Conservation (phyloP, 192 early-diverging fungal species). For the Dimargaris xerosporica region DNA sequence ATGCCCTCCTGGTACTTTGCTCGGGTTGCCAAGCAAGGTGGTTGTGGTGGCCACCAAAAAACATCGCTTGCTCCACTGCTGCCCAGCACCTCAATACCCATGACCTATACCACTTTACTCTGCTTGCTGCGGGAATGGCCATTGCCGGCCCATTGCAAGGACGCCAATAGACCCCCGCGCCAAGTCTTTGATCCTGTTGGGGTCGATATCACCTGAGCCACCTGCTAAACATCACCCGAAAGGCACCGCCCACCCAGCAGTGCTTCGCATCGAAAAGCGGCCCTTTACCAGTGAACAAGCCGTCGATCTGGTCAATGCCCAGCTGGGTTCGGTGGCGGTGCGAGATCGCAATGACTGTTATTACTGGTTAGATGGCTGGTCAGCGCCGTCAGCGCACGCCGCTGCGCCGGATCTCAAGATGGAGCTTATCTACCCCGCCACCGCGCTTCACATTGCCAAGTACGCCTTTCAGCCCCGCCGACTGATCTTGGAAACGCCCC, state of each 20-base stretch:
- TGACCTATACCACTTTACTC: too few species aligned
- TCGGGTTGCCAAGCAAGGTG: neutral
- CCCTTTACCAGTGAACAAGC: neutral
- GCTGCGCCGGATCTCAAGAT: constrained; percentile 10
- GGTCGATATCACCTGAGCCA: too few species aligned
- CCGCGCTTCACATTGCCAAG: constrained; percentile 43
- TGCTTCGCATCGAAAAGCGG: neutral
- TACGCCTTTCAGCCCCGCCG: constrained; percentile 43
- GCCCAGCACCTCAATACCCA: too few species aligned
- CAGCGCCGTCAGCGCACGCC: neutral
- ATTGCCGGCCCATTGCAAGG: too few species aligned
- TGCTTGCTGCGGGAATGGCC: too few species aligned
- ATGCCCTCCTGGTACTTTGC: neutral
- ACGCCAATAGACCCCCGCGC: neutral
- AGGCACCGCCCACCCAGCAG: neutral
- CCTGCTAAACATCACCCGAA: too few species aligned
- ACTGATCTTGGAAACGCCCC: constrained; percentile 47
- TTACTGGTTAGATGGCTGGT: constrained; percentile 5
- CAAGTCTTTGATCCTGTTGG: neutral
- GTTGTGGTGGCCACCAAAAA: too few species aligned
- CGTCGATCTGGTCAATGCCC: neutral
- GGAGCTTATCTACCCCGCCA: constrained; percentile 13
- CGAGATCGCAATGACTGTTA: neutral
- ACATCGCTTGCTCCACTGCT: too few species aligned
- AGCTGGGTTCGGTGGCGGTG: neutral